phyloP scores from a whole-genome alignment of 2,329 filamentous ascomycete genomes.

The Didymosphaeria variabile region DNA sequence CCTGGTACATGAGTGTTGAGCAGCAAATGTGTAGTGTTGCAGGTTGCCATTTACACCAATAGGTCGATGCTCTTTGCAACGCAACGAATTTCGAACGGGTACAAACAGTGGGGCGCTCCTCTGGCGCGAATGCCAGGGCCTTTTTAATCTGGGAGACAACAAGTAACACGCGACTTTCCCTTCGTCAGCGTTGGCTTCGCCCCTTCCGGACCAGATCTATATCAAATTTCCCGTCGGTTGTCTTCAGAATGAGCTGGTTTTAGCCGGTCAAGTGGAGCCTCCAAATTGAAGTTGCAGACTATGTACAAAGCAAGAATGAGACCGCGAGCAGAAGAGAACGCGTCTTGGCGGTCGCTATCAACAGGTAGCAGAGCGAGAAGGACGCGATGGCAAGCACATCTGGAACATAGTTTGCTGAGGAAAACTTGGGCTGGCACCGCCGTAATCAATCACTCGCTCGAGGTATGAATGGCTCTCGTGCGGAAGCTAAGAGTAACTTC shows the following conservation, averaged over 20 bases:
- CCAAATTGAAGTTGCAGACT: not conserved
- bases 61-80: slow-evolving; percentile 1
- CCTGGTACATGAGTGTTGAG: not conserved
- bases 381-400: not conserved
- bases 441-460: not conserved
- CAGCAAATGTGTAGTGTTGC: not conserved
- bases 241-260: not conserved
- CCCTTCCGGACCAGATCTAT: slow-evolving; percentile 15
- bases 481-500: not conserved
- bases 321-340: not conserved
- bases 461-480: not conserved
- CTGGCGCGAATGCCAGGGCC: slow-evolving; percentile 9
- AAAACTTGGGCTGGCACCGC: not conserved
- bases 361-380: not conserved
- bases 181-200: slow-evolving; percentile 13
- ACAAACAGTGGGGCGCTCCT: slow-evolving; percentile 14
- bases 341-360: not conserved
- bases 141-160: slow-evolving; percentile 24
- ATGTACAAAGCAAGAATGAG: not conserved
- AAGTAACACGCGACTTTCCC: slow-evolving; percentile 20
- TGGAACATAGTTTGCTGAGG: not conserved
- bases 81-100: slow-evolving; percentile 4
- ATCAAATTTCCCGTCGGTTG: not conserved
- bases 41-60: not conserved
- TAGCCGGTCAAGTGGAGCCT: slow-evolving; percentile 9